Conservation (phyloP, 306 rosid genomes). For the Vigna reflexopilosa region DNA sequence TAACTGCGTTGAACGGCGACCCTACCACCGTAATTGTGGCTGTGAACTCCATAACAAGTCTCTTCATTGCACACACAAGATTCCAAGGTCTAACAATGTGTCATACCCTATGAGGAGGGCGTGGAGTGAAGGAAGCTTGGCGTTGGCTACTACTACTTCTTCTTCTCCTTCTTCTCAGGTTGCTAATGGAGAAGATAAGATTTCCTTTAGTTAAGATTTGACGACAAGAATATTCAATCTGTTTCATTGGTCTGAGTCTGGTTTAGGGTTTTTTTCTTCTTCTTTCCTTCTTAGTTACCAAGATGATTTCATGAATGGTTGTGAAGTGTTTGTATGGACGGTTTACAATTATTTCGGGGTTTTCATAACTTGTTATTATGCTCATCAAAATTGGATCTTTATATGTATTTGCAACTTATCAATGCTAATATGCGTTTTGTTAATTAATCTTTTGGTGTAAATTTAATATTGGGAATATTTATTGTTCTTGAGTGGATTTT, state of each 20-base stretch:
- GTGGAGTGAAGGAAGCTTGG: slow-evolving; percentile 61
- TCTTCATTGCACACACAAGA: not conserved
- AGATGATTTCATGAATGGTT: slow-evolving; percentile 7
- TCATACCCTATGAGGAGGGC: slow-evolving; percentile 67
- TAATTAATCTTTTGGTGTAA: not conserved
- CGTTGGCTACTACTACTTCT: slow-evolving; percentile 35
- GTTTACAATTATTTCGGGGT: not conserved
- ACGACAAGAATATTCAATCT: not conserved
- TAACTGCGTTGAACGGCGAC: slow-evolving; percentile 61
- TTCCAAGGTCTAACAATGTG: slow-evolving; percentile 41
- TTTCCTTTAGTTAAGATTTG: slow-evolving; percentile 43
- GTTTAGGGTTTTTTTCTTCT: slow-evolving; percentile 5
- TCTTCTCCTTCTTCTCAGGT: slow-evolving; percentile 20
- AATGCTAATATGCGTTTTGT: not conserved
- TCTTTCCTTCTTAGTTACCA: not conserved
- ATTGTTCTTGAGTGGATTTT: not conserved
- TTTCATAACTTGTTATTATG: slow-evolving; percentile 28
- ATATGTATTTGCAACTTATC: not conserved
- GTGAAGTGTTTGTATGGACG: not conserved
- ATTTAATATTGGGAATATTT: not conserved
- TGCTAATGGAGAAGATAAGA: not conserved
- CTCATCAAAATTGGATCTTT: slow-evolving; percentile 23
- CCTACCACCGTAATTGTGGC: slow-evolving; percentile 69
- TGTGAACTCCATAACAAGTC: slow-evolving; percentile 54
- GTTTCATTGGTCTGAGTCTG: not conserved